These are phyloP conservation scores for Coniochaeta pulveracea DNA, from an alignment of 2,329 filamentous ascomycete species.

Conservation along the genomic window DNA sequence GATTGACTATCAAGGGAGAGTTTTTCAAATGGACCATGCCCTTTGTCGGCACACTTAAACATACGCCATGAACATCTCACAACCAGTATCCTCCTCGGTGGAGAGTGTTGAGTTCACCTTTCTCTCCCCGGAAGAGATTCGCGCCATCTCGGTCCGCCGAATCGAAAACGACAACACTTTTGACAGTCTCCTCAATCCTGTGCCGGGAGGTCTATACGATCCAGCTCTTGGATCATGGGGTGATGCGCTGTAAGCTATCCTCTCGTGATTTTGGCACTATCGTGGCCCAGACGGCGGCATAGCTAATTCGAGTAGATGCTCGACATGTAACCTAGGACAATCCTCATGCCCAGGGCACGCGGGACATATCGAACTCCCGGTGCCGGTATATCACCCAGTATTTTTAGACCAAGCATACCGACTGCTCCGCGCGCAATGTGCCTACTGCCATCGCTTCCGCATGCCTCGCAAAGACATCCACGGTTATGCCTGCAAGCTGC, in stretches of 20 bases:
- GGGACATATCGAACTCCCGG: conserved; percentile 89
- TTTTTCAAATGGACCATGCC: conserved; percentile 1
- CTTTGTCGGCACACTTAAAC: neutral
- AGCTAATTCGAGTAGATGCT: conserved; percentile 50
- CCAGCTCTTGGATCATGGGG: conserved; percentile 82
- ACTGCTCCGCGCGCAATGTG: conserved; percentile 75
- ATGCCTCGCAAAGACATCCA: conserved; percentile 68
- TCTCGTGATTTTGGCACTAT: neutral
- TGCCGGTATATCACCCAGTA: conserved; percentile 89
- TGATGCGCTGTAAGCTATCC: conserved; percentile 59
- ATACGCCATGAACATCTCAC: conserved; percentile 55
- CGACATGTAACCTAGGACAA: conserved; percentile 80
- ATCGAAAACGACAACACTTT: conserved; percentile 94
- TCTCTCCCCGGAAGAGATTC: conserved; percentile 72
- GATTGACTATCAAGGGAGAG: neutral
- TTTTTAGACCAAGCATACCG: conserved; percentile 89
- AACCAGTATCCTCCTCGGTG: conserved; percentile 75
- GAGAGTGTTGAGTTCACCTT: conserved; percentile 84
- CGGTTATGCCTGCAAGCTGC: conserved; percentile 72
- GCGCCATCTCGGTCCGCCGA: conserved; percentile 79
- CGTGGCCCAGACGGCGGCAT: too few relatives aligned
- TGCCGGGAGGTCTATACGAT: conserved; percentile 87
- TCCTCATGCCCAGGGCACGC: conserved; percentile 82
- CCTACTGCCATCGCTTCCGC: conserved; percentile 81
- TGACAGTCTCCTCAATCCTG: conserved; percentile 79